phyloP scores from a whole-genome alignment of 768 basidiomycete species.

The Cystofilobasidium bisporidii region DNA sequence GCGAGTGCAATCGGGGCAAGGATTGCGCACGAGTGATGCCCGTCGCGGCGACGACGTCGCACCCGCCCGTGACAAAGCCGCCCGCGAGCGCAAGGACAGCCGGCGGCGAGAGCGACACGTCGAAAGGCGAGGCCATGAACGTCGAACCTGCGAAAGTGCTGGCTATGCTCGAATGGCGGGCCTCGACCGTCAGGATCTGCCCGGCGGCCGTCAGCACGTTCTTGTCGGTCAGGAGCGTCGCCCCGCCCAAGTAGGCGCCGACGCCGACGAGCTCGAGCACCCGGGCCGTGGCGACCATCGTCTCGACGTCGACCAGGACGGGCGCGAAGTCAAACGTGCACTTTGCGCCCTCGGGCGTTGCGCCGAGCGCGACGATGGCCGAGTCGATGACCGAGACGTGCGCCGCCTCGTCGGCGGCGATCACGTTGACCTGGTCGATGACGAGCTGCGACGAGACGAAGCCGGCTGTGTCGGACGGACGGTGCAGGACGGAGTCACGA shows the following conservation, averaged over 20 bases:
- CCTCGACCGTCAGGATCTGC: constrained; percentile 29
- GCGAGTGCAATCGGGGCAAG: not conserved
- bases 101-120: constrained; percentile 29
- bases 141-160: constrained; percentile 27
- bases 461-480: not conserved
- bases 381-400: constrained; percentile 29
- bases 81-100: constrained; percentile 30
- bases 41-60: constrained; percentile 29
- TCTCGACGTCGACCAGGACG: constrained; percentile 25
- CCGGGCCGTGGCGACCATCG: constrained; percentile 30
- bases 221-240: constrained; percentile 26
- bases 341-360: constrained; percentile 13
- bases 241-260: constrained; percentile 30
- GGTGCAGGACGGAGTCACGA: not conserved
- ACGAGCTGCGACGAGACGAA: not conserved
- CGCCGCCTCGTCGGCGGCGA: constrained; percentile 27
- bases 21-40: constrained; percentile 28
- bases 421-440: constrained; percentile 15
- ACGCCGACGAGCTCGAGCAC: constrained; percentile 32
- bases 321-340: constrained; percentile 30
- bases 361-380: constrained; percentile 25
- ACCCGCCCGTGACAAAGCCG: constrained; percentile 31
- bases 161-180: constrained; percentile 27
- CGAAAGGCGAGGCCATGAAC: constrained; percentile 28
- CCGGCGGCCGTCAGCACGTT: constrained; percentile 25